Evolutionary conservation across 768 basidiomycete genomes (phyloP).

Genomic region (Bullera alba): DNA sequence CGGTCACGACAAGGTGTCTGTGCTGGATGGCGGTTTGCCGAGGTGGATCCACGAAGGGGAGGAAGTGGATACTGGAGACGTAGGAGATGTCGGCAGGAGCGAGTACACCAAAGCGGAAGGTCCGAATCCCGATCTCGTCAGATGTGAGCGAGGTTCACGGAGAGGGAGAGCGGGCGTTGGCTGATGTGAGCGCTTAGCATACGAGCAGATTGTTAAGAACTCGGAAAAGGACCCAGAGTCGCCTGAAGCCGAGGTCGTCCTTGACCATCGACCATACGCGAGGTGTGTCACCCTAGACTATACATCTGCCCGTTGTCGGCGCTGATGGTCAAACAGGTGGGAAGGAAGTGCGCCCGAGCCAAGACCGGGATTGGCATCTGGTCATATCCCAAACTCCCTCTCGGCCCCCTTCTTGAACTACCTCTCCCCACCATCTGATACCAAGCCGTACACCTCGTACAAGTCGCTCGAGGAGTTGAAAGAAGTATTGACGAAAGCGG

Average conservation of each 20-base stretch:
- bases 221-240: constrained; percentile 49
- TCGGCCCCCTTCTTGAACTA: constrained; percentile 78
- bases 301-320: neutral
- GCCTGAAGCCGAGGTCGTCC: constrained; percentile 57
- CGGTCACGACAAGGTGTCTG: constrained; percentile 75
- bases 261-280: constrained; percentile 80
- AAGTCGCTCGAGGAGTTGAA: constrained; percentile 57
- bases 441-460: constrained; percentile 54
- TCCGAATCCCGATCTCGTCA: constrained; percentile 13
- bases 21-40: constrained; percentile 89
- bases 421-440: constrained; percentile 51
- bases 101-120: constrained; percentile 11
- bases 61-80: constrained; percentile 28
- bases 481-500: constrained; percentile 55
- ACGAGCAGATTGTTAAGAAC: constrained; percentile 73
- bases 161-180: neutral
- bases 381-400: constrained; percentile 82
- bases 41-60: constrained; percentile 64
- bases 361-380: constrained; percentile 74
- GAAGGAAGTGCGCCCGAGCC: constrained; percentile 80
- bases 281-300: constrained; percentile 52
- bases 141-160: constrained; percentile 18
- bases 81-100: constrained; percentile 10
- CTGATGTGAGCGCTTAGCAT: constrained; percentile 51
- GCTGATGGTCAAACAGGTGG: constrained; percentile 53